These are phyloP conservation scores for Starmerella etchellsii DNA, from an alignment of 805 yeast species.

Conservation along the genomic window DNA sequence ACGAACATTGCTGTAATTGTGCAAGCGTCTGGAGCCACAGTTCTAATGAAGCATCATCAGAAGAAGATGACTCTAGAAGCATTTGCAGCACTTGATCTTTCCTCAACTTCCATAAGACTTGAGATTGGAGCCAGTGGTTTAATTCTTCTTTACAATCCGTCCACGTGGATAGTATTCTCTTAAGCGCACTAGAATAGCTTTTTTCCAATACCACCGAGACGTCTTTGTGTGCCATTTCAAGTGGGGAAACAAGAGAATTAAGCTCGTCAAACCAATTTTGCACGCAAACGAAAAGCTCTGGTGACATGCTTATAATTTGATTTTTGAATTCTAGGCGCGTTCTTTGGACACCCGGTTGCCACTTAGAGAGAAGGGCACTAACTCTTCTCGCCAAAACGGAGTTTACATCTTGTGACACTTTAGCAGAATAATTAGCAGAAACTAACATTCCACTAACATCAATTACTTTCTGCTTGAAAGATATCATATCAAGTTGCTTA, in stretches of 20 bases:
- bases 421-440: constrained; percentile 1
- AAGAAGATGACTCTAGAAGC: constrained; percentile 24
- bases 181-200: background rate
- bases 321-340: constrained; percentile 3
- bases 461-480: background rate
- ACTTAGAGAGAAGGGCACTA: background rate
- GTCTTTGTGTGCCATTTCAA: background rate
- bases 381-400: background rate
- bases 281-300: background rate
- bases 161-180: constrained; percentile 2
- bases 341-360: background rate
- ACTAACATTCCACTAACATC: background rate
- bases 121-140: constrained; percentile 42
- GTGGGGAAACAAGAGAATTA: background rate
- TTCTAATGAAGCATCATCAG: background rate
- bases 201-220: constrained; percentile 14
- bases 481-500: background rate
- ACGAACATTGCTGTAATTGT: background rate
- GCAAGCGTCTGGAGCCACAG: background rate
- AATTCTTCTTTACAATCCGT: constrained; percentile 26
- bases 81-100: constrained; percentile 36
- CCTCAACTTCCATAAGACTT: constrained; percentile 37
- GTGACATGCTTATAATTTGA: background rate
- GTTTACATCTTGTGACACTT: background rate
- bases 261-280: constrained; percentile 3